phyloP scores from a whole-genome alignment of 2,329 filamentous ascomycete species.

The Lachnellula hyalina region DNA sequence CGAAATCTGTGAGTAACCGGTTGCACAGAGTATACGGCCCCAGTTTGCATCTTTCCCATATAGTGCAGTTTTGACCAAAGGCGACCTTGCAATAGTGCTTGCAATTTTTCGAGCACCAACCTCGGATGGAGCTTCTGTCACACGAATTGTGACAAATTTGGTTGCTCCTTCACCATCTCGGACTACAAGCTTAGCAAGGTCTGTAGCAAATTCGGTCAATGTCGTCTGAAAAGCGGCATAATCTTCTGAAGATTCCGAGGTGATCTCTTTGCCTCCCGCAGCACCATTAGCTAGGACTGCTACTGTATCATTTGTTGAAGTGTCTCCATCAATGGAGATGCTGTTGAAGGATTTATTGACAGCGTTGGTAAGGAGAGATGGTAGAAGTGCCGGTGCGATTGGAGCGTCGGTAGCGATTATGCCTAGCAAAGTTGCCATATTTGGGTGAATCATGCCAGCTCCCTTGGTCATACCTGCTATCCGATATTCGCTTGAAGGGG shows the following conservation, averaged over 20 bases:
- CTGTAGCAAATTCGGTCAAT: conserved; percentile 71
- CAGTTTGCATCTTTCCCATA: conserved; percentile 98
- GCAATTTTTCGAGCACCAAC: conserved; percentile 73
- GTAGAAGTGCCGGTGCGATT: conserved; percentile 62
- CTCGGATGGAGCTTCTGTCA: conserved; percentile 66
- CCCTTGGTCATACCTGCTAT: conserved; percentile 97
- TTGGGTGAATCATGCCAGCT: conserved; percentile 98
- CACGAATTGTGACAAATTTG: conserved; percentile 92
- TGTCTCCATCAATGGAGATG: conserved; percentile 96
- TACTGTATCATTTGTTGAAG: conserved; percentile 94
- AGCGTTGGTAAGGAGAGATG: conserved; percentile 64
- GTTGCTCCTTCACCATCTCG: conserved; percentile 96
- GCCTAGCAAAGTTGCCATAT: conserved; percentile 94
- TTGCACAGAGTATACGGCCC: conserved; percentile 93
- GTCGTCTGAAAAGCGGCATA: conserved; percentile 66
- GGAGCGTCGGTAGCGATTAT: conserved; percentile 90
- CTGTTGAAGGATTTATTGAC: conserved; percentile 88
- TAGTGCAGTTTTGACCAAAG: conserved; percentile 92
- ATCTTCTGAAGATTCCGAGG: conserved; percentile 50
- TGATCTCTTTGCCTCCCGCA: conserved; percentile 65
- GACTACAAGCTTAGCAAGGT: conserved; percentile 87
- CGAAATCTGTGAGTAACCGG: conserved; percentile 69
- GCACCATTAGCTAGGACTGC: conserved; percentile 94
- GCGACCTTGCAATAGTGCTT: conserved; percentile 81
- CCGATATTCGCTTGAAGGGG: conserved; percentile 67